Conservation (phyloP, 306 rosid genomes). For the Macrotyloma uniflorum region DNA sequence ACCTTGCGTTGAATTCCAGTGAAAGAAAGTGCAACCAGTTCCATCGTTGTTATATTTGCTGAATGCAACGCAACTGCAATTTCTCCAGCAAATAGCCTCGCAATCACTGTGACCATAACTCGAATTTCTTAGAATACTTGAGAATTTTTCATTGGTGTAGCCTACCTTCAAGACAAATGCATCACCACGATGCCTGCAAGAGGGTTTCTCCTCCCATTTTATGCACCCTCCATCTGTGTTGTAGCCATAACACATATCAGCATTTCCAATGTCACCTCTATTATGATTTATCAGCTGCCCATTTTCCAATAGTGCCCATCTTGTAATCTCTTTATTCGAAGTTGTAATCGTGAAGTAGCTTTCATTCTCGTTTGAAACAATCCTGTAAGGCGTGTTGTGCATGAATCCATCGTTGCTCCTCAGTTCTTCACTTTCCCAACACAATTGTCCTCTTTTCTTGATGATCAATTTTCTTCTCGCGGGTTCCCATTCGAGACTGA, state of each 20-base stretch:
- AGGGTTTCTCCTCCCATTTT: too few relatives aligned
- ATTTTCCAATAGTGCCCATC: not conserved
- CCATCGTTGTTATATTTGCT: accelerated
- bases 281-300: not conserved
- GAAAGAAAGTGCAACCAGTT: conserved; percentile 23
- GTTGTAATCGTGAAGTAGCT: not conserved
- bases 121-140: not conserved
- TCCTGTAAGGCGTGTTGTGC: not conserved
- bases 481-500: conserved; percentile 44
- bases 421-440: not conserved
- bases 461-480: not conserved
- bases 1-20: not conserved
- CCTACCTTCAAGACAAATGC: too few relatives aligned
- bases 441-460: not conserved
- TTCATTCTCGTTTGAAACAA: not conserved
- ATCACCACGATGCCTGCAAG: too few relatives aligned
- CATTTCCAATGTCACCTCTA: not conserved
- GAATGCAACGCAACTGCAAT: not conserved
- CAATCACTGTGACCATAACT: not conserved
- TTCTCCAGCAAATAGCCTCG: not conserved
- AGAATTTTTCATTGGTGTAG: too few relatives aligned
- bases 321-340: not conserved
- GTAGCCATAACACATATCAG: not conserved
- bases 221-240: too few relatives aligned
- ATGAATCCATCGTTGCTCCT: not conserved